Conservation (phyloP, 2,329 filamentous ascomycete species). For the Tolypocladium guangdongense region DNA sequence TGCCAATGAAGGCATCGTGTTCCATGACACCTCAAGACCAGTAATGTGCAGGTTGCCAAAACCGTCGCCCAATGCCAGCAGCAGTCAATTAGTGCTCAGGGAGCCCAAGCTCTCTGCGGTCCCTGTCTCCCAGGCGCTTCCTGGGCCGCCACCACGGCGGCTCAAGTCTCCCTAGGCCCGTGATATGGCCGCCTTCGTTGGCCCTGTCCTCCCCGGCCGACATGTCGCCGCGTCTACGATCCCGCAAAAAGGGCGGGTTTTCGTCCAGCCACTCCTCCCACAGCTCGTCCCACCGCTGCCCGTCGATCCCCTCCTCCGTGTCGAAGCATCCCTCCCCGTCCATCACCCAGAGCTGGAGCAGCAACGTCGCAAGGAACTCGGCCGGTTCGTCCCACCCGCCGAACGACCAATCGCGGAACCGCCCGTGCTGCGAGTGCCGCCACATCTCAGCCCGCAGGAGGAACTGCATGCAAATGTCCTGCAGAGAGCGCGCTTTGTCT, state of each 20-base stretch:
- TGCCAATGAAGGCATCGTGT: background rate
- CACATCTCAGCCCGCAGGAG: conserved; percentile 14
- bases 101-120: background rate
- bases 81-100: background rate
- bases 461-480: conserved; percentile 9
- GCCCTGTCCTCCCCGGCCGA: background rate
- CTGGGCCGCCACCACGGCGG: background rate
- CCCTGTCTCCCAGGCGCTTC: background rate
- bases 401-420: conserved; percentile 12
- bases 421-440: conserved; percentile 9
- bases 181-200: background rate
- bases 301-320: background rate
- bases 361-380: conserved; percentile 10
- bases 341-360: background rate
- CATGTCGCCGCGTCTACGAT: background rate
- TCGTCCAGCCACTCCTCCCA: conserved; percentile 18
- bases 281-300: conserved; percentile 9
- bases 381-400: conserved; percentile 5
- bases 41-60: background rate
- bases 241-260: too few relatives aligned
- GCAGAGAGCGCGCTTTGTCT: background rate
- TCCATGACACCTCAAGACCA: background rate
- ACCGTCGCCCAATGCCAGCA: background rate
- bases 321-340: conserved; percentile 3
- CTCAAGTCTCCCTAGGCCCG: background rate